phyloP scores from a whole-genome alignment of 768 basidiomycete genomes.

The Podaxis sp. region DNA sequence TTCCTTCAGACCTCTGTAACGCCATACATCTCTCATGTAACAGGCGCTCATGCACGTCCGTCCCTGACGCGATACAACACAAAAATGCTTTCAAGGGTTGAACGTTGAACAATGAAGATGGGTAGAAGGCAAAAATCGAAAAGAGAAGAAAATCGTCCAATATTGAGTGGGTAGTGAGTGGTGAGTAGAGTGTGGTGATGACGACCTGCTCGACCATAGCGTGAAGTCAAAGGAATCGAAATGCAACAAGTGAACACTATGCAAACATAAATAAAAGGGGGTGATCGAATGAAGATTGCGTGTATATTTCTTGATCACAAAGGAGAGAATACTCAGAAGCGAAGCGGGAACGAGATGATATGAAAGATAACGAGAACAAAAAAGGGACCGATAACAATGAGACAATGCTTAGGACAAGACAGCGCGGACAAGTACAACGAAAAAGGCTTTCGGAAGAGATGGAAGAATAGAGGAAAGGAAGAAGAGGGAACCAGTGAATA shows the following conservation, averaged over 20 bases:
- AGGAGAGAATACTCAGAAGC: background rate
- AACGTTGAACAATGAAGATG: background rate
- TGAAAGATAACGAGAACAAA: background rate
- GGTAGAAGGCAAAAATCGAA: background rate
- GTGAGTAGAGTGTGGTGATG: background rate
- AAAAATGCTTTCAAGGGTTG: background rate
- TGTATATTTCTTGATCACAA: background rate
- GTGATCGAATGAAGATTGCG: background rate
- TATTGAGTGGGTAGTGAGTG: background rate
- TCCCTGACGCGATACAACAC: background rate
- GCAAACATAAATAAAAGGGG: background rate
- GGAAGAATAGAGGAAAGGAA: background rate
- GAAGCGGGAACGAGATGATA: background rate
- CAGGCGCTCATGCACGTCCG: background rate
- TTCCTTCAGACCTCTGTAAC: background rate
- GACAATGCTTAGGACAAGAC: conserved; percentile 8
- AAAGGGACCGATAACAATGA: background rate
- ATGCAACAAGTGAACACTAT: background rate
- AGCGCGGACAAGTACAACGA: conserved; percentile 7
- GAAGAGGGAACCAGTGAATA: conserved; percentile 3
- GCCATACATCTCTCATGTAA: background rate
- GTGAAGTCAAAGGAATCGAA: background rate
- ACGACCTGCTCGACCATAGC: background rate
- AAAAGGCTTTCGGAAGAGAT: background rate
- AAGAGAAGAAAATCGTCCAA: background rate